Evolutionary conservation across 805 yeast species (phyloP).

Genomic region (Candida broadrunensis): DNA sequence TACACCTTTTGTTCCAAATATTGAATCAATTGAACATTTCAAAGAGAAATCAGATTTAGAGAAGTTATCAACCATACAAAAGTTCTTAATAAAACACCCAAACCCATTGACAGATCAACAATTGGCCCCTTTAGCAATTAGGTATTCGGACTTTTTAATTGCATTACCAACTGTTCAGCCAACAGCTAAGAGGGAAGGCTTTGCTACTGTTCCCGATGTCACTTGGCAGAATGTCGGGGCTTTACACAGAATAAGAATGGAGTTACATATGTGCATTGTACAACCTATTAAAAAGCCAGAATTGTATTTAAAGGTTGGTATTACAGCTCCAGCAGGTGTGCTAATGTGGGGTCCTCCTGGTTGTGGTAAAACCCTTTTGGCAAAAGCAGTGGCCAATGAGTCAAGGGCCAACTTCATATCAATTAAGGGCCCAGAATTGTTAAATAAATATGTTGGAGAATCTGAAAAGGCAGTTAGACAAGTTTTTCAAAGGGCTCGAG

Average conservation of each 20-base stretch:
- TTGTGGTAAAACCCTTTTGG: constrained; percentile 92
- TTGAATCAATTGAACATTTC: constrained; percentile 21
- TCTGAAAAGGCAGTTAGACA: constrained; percentile 92
- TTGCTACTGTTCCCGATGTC: constrained; percentile 97
- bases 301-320: constrained; percentile 84
- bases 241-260: constrained; percentile 71
- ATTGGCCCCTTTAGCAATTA: constrained; percentile 71
- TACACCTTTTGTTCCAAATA: constrained; percentile 4
- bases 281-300: constrained; percentile 95
- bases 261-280: constrained; percentile 94
- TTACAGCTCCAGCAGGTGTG: constrained; percentile 95
- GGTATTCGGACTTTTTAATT: constrained; percentile 71
- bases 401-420: constrained; percentile 92
- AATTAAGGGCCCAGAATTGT: constrained; percentile 94
- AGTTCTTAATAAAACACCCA: constrained; percentile 72
- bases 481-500: constrained; percentile 88
- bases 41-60: constrained; percentile 31
- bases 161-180: constrained; percentile 96
- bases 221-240: constrained; percentile 97
- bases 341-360: constrained; percentile 99
- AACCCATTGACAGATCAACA: constrained; percentile 74
- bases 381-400: constrained; percentile 93
- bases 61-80: constrained; percentile 62
- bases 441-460: constrained; percentile 95
- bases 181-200: constrained; percentile 96